Evolutionary conservation across 306 rosid species (phyloP).

Genomic region (Rubus idaeus): DNA sequence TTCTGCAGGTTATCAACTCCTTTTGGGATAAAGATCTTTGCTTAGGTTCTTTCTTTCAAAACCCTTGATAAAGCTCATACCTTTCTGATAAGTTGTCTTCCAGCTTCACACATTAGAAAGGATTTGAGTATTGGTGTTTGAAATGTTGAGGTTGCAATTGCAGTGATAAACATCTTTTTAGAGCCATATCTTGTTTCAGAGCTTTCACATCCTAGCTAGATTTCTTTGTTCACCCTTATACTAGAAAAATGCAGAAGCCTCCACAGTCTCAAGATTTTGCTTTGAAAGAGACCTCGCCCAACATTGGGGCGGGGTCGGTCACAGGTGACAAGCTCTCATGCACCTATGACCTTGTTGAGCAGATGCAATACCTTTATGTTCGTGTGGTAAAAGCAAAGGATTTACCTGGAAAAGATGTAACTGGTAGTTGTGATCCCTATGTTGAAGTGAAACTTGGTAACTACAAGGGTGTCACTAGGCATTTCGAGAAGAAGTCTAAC

Average conservation of each 20-base stretch:
- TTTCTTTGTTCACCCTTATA: conserved; percentile 15
- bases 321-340: conserved; percentile 70
- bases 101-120: not conserved
- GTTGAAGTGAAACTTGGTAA: conserved; percentile 91
- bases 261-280: conserved; percentile 67
- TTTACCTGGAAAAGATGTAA: conserved; percentile 77
- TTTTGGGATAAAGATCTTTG: conserved; percentile 16
- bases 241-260: conserved; percentile 70
- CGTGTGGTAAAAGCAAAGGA: conserved; percentile 85
- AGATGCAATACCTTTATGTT: conserved; percentile 86
- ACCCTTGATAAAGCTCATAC: conserved; percentile 11
- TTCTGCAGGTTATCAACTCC: conserved; percentile 27
- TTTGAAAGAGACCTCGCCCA: conserved; percentile 81
- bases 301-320: conserved; percentile 68
- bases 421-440: conserved; percentile 87
- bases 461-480: conserved; percentile 71
- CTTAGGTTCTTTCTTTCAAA: conserved; percentile 14
- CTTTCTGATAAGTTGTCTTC: conserved; percentile 5
- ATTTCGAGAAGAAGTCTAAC: conserved; percentile 78
- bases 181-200: not conserved
- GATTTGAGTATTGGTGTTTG: conserved; percentile 3
- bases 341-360: conserved; percentile 91
- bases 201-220: not conserved
- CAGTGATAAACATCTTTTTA: not conserved
- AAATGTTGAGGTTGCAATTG: conserved; percentile 1